These are phyloP conservation scores for Lyophyllum shimeji DNA, from an alignment of 768 basidiomycete species.

Conservation along the genomic window DNA sequence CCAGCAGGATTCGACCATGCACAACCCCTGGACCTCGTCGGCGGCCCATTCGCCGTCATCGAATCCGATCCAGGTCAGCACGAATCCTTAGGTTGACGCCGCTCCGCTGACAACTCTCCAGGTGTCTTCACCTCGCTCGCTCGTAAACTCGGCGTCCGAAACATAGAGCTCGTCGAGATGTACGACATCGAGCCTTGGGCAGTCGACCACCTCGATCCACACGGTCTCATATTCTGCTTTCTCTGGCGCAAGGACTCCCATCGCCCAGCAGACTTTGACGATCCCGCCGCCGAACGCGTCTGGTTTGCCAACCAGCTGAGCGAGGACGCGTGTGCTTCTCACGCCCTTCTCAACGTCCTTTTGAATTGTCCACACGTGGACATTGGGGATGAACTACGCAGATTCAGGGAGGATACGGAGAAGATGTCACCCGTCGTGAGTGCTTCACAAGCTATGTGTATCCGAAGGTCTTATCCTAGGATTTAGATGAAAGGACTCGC, in stretches of 20 bases:
- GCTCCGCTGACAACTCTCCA: constrained; percentile 16
- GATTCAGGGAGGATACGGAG: constrained; percentile 50
- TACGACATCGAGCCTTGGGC: constrained; percentile 67
- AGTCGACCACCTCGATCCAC: constrained; percentile 56
- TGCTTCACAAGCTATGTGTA: constrained; percentile 9
- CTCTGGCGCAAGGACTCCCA: constrained; percentile 52
- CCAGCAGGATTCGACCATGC: neutral
- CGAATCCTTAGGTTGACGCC: neutral
- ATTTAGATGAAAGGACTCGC: constrained; percentile 64
- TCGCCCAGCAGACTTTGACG: constrained; percentile 44
- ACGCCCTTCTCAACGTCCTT: constrained; percentile 59
- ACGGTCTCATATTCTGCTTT: constrained; percentile 65
- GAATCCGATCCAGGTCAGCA: constrained; percentile 52
- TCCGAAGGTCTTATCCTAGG: neutral
- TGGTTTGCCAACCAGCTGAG: constrained; percentile 73
- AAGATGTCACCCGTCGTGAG: constrained; percentile 59
- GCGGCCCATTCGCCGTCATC: constrained; percentile 63
- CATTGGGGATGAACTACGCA: constrained; percentile 42
- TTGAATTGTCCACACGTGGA: constrained; percentile 55
- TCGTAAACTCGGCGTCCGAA: constrained; percentile 50
- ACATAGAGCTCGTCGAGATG: constrained; percentile 55
- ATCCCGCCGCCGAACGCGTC: constrained; percentile 53
- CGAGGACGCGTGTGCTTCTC: constrained; percentile 65
- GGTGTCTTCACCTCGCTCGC: constrained; percentile 62
- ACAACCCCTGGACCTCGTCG: constrained; percentile 45